A percentile compares a stretch with the other conserved stretches of the same genome.
These are phyloP conservation scores for Candida vaughaniae DNA, from an alignment of 805 yeast genomes.

Conservation along the genomic window DNA sequence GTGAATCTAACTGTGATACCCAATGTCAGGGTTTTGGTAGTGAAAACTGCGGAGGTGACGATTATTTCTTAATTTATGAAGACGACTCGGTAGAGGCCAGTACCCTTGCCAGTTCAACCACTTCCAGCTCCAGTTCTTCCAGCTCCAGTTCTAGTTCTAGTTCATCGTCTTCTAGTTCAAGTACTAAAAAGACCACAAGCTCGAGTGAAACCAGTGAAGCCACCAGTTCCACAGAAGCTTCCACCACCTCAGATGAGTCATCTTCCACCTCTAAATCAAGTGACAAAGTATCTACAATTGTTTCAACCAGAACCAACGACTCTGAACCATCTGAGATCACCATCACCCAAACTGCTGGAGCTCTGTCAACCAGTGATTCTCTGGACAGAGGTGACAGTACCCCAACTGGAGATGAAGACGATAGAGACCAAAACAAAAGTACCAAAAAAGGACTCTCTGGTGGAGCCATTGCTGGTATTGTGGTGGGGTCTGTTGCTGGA, in stretches of 20 bases:
- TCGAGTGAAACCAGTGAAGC: conserved; percentile 2
- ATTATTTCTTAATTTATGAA: conserved; percentile 31
- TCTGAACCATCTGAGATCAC: conserved; percentile 11
- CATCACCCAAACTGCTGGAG: conserved; percentile 11
- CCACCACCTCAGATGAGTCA: conserved; percentile 10
- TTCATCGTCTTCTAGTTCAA: conserved; percentile 9
- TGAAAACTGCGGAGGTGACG: conserved; percentile 40
- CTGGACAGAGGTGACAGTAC: not conserved
- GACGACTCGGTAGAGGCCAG: conserved; percentile 20
- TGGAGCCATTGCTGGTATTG: conserved; percentile 44
- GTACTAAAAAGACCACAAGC: conserved; percentile 6
- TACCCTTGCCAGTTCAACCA: conserved; percentile 5
- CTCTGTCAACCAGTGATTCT: conserved; percentile 5
- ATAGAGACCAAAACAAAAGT: conserved; percentile 15
- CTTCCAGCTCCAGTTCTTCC: conserved; percentile 12
- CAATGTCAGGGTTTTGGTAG: conserved; percentile 36
- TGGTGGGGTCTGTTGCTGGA: conserved; percentile 42
- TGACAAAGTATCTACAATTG: conserved; percentile 1
- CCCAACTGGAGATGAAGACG: not conserved
- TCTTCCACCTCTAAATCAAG: conserved; percentile 2
- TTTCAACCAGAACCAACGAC: conserved; percentile 12
- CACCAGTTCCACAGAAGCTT: conserved; percentile 7
- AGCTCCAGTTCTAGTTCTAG: conserved; percentile 12
- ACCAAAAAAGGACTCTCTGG: conserved; percentile 24
- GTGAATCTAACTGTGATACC: conserved; percentile 27